Percentiles rank a stretch among this genome's conserved stretches.
phyloP scores from a whole-genome alignment of 352 stramenopile genomes.

The Globisporangium nunn region DNA sequence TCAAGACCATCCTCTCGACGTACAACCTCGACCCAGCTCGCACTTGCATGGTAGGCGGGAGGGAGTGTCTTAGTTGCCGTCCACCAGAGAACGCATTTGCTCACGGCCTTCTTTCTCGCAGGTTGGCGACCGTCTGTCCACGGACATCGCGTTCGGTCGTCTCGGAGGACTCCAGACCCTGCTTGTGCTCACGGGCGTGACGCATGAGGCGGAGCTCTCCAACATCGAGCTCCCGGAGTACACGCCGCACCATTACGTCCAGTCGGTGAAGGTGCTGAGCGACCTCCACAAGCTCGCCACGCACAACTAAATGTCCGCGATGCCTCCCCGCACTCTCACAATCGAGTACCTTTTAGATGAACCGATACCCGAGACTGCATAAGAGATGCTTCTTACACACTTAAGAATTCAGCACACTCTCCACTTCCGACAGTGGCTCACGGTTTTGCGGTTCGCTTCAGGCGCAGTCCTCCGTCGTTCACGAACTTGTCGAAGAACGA shows the following conservation, averaged over 20 bases:
- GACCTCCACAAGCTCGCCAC: conserved; percentile 33
- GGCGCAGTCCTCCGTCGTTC: conserved; percentile 45
- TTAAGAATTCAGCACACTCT: not conserved
- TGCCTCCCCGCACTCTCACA: not conserved
- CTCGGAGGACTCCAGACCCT: conserved; percentile 63
- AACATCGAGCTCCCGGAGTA: conserved; percentile 43
- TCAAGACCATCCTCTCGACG: conserved; percentile 70
- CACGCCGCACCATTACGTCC: conserved; percentile 56
- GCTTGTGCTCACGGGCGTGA: conserved; percentile 71
- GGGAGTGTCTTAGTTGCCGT: not conserved
- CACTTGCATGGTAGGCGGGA: conserved; percentile 69
- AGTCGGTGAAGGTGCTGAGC: conserved; percentile 73
- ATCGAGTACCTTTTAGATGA: not conserved
- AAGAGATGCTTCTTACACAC: not conserved
- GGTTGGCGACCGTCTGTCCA: conserved; percentile 78
- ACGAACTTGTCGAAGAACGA: conserved; percentile 76
- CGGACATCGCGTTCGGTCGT: conserved; percentile 80
- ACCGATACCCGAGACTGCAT: not conserved
- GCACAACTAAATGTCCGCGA: conserved; percentile 16
- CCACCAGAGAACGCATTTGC: not conserved
- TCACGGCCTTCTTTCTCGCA: conserved; percentile 10
- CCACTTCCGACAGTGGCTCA: conserved; percentile 3
- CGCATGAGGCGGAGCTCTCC: conserved; percentile 44
- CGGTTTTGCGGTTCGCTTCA: conserved; percentile 26
- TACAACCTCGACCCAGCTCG: conserved; percentile 59